Percentiles rank a stretch among this genome's conserved stretches.
Evolutionary conservation across 768 basidiomycete genomes (phyloP).

Genomic region (Amanita phalloides): DNA sequence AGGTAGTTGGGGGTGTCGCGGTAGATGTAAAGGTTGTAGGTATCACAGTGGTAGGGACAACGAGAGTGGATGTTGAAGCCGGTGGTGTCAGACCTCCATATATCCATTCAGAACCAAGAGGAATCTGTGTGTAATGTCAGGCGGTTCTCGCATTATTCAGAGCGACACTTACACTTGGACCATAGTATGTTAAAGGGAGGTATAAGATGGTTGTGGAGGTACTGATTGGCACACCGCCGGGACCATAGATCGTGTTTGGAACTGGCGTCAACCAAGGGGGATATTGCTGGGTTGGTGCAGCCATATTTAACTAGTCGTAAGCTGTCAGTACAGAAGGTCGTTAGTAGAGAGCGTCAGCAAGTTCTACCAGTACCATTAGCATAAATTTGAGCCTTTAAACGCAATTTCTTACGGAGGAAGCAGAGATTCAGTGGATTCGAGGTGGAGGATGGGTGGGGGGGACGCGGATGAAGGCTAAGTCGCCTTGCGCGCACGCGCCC

Average conservation of each 20-base stretch:
- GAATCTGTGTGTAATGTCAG: constrained; percentile 39
- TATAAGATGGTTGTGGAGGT: constrained; percentile 49
- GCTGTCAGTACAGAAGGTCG: constrained; percentile 18
- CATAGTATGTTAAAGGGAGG: constrained; percentile 72
- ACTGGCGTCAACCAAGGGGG: constrained; percentile 64
- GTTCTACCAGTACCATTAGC: background rate
- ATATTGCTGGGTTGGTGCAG: constrained; percentile 51
- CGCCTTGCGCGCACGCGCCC: background rate
- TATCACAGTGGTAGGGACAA: constrained; percentile 15
- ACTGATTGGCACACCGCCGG: constrained; percentile 38
- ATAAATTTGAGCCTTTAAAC: background rate
- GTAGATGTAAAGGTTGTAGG: constrained; percentile 21
- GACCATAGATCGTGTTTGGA: constrained; percentile 41
- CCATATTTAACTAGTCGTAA: constrained; percentile 25
- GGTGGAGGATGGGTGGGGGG: background rate
- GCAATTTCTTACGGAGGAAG: background rate
- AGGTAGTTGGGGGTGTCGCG: constrained; percentile 18
- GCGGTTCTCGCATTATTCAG: background rate
- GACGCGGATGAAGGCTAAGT: background rate
- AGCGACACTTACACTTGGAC: constrained; percentile 57
- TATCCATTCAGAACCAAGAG: constrained; percentile 59
- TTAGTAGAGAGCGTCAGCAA: constrained; percentile 35
- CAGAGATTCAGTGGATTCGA: background rate
- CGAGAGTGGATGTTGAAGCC: constrained; percentile 18
- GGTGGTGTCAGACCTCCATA: constrained; percentile 59